These are phyloP conservation scores for Guyanaporus albipodus DNA, from an alignment of 768 basidiomycete species.

Conservation along the genomic window DNA sequence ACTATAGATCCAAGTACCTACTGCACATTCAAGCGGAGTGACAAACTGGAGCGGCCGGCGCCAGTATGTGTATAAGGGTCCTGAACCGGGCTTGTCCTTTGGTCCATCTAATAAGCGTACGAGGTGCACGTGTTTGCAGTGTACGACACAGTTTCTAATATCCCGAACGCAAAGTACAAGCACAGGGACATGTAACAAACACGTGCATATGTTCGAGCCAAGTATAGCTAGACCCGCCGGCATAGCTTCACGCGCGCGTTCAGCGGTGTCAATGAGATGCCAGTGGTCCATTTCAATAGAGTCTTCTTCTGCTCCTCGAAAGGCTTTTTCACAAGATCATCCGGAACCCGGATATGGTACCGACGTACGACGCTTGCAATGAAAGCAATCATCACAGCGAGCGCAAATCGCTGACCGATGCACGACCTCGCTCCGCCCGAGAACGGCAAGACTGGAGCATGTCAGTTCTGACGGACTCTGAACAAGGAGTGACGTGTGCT, in stretches of 20 bases:
- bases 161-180: no score
- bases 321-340: constrained; percentile 28
- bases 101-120: no score
- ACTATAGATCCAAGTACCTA: no score
- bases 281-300: constrained; percentile 37
- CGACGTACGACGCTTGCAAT: constrained; percentile 41
- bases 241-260: constrained; percentile 18
- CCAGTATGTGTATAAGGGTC: no score
- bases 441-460: constrained; percentile 40
- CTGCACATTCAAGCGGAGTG: no score
- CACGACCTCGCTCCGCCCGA: constrained; percentile 43
- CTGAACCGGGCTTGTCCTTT: no score
- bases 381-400: constrained; percentile 39
- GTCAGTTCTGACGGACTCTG: no score
- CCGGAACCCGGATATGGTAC: constrained; percentile 40
- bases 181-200: no score
- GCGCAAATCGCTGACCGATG: constrained; percentile 48
- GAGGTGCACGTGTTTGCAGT: no score
- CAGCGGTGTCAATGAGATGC: constrained; percentile 34
- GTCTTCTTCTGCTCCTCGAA: constrained; percentile 32
- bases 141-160: no score
- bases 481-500: no score
- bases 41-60: no score
- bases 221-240: not conserved
- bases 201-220: not conserved